Conservation (phyloP, 441 rosid genomes). For the Gossypium laxum region DNA sequence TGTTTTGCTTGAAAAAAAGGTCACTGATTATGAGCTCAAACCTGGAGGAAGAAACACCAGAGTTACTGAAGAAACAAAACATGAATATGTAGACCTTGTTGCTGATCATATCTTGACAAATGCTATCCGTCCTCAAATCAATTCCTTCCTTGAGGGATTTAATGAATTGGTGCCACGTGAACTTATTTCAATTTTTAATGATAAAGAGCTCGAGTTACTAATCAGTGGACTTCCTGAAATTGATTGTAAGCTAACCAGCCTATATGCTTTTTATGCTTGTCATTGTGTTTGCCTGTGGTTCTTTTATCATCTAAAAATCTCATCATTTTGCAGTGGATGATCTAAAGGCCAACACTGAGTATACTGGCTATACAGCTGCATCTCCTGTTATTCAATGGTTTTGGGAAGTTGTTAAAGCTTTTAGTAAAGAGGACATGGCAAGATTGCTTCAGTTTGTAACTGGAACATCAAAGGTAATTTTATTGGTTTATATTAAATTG, state of each 20-base stretch:
- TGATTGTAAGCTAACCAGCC: slow-evolving; percentile 58
- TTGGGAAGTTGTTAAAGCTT: slow-evolving; percentile 88
- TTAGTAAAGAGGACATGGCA: slow-evolving; percentile 95
- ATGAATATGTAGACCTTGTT: slow-evolving; percentile 91
- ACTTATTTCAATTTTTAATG: slow-evolving; percentile 83
- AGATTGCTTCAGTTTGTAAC: slow-evolving; percentile 85
- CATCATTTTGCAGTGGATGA: slow-evolving; percentile 63
- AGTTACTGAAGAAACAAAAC: slow-evolving; percentile 94
- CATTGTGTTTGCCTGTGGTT: slow-evolving; percentile 14
- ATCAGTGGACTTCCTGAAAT: slow-evolving; percentile 98
- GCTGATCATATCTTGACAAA: slow-evolving; percentile 90
- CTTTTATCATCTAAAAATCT: slow-evolving; percentile 8
- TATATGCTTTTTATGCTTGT: neutral
- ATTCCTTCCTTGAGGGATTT: slow-evolving; percentile 81
- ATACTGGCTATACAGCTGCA: slow-evolving; percentile 71
- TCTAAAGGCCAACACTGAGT: slow-evolving; percentile 75
- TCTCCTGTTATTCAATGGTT: slow-evolving; percentile 89
- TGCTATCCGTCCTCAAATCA: slow-evolving; percentile 95
- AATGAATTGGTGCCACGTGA: slow-evolving; percentile 66
- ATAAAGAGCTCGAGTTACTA: slow-evolving; percentile 93
- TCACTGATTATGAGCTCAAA: slow-evolving; percentile 91
- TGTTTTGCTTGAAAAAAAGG: slow-evolving; percentile 39
- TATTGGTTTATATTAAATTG: neutral
- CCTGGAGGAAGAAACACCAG: slow-evolving; percentile 92
- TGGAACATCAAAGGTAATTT: slow-evolving; percentile 86